A percentile compares a stretch with the other conserved stretches of the same genome.
These are phyloP conservation scores for Aspergillus pseudonomiae DNA, from an alignment of 2,329 filamentous ascomycete genomes.

Conservation along the genomic window DNA sequence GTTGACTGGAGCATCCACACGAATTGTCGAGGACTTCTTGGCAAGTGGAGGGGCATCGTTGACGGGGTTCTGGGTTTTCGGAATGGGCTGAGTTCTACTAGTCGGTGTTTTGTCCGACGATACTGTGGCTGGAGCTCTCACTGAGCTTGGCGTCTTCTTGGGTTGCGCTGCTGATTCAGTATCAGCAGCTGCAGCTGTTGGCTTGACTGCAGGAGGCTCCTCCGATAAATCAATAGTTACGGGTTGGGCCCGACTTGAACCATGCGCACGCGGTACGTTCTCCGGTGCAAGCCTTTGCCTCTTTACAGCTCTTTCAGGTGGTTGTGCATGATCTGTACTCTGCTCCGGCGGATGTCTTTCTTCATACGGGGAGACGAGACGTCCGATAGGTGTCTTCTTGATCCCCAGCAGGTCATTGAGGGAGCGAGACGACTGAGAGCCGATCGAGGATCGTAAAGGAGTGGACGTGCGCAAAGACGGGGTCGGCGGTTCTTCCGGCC, in stretches of 20 bases:
- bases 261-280: slow-evolving; percentile 14
- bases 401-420: slow-evolving; percentile 68
- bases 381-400: slow-evolving; percentile 65
- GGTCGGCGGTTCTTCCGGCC: slow-evolving; percentile 36
- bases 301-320: slow-evolving; percentile 36
- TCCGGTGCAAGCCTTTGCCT: slow-evolving; percentile 30
- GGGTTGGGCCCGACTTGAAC: slow-evolving; percentile 10
- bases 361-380: slow-evolving; percentile 71
- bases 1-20: slow-evolving; percentile 21
- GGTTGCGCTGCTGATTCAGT: neutral
- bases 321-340: slow-evolving; percentile 10
- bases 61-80: neutral
- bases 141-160: neutral
- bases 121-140: neutral
- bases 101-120: neutral
- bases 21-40: neutral
- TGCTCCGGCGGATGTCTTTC: slow-evolving; percentile 23
- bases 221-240: slow-evolving; percentile 29
- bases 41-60: neutral
- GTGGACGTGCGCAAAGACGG: slow-evolving; percentile 47
- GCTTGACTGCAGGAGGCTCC: slow-evolving; percentile 1
- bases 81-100: neutral
- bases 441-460: slow-evolving; percentile 26
- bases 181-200: neutral
- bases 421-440: slow-evolving; percentile 56